Base-by-base conservation (phyloP, 2,329 filamentous ascomycete genomes). In the Fusarium anguioides region DNA sequence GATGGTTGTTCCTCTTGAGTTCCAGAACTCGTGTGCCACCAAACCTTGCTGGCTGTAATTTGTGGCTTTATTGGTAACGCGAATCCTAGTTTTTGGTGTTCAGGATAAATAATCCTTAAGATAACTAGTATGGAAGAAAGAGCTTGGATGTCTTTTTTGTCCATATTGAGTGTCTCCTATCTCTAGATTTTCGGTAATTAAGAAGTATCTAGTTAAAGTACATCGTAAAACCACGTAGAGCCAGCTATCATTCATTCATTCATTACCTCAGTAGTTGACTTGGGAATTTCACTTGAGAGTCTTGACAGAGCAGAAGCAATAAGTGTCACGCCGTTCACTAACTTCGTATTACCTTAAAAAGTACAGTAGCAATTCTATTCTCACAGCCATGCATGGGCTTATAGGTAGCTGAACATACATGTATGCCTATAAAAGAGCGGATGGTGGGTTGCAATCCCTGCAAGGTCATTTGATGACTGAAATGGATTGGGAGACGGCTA, bases 11-110 rank as follows among this genome's bases (percentile, higher is more conserved):
- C 56, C 61, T 68, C 51, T 50, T 27, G 33, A 67, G 56, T 71
- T 72, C 67, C 71, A 75, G 73, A 74, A 73, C 39, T 37, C 29
- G 20, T 61, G 61, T 58, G 53, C 40, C 48, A 62, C 45, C 35
- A 23, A 45, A 50, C 29, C 41, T 56, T 56, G 60, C 40, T 26
- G 33, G 48, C n/a, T 45, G 46, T 39, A 27, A 66, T 33, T 23
- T 36, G 26, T 55, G 44, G 33, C 37, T 46, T 56, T 41, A 12
- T 39, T 35, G 29, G 15, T 35, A 36, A 47, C 18, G 35, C 20
- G 29, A n/a, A 15, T 21, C 26, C 23, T 21, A 6, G 14, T 20
- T 15, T 23, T 15, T 23, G 29, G 10, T 31, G 24, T 11, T 18
- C 14, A 17, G 10, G 11, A 37, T 14, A 56, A 31, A 23, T 20